phyloP scores from a whole-genome alignment of 2,329 filamentous ascomycete genomes.

The Thermothelomyces thermophilus region DNA sequence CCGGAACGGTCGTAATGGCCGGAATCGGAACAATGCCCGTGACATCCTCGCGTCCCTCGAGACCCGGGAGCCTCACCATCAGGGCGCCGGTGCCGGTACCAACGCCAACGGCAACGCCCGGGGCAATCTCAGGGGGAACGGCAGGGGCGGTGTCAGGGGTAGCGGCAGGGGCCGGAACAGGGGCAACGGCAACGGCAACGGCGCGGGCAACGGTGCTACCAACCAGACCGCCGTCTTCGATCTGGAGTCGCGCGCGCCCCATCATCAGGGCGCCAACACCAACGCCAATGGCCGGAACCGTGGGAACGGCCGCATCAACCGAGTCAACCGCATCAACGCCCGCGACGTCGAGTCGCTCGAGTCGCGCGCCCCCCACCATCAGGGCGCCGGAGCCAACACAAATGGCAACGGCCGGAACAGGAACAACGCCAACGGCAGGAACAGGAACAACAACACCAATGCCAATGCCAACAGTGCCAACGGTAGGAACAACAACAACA shows the following conservation, averaged over 20 bases:
- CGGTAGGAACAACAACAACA: neutral
- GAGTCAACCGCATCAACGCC: neutral
- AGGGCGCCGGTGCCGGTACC: neutral
- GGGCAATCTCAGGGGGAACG: too few relatives aligned
- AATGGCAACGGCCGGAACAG: neutral
- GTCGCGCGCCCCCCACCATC: neutral
- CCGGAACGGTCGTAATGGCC: neutral
- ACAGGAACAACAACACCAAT: neutral
- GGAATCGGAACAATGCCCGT: neutral
- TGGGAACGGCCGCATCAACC: neutral
- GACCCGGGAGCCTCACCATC: conserved; percentile 4
- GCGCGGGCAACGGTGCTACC: neutral
- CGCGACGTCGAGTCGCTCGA: neutral
- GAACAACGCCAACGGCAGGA: neutral
- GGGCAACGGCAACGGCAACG: neutral
- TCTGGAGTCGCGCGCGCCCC: conserved; percentile 1
- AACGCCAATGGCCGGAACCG: neutral
- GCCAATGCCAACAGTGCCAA: neutral
- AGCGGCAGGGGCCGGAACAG: neutral
- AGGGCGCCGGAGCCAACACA: neutral
- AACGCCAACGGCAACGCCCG: conserved; percentile 2
- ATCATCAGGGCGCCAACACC: neutral
- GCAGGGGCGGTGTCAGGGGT: too few relatives aligned
- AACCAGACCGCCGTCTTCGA: too few relatives aligned
- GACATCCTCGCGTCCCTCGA: neutral